Percentiles rank a stretch among this genome's conserved stretches.
Conservation (phyloP, 768 basidiomycete species). For the Rhizopogon vesiculosus region DNA sequence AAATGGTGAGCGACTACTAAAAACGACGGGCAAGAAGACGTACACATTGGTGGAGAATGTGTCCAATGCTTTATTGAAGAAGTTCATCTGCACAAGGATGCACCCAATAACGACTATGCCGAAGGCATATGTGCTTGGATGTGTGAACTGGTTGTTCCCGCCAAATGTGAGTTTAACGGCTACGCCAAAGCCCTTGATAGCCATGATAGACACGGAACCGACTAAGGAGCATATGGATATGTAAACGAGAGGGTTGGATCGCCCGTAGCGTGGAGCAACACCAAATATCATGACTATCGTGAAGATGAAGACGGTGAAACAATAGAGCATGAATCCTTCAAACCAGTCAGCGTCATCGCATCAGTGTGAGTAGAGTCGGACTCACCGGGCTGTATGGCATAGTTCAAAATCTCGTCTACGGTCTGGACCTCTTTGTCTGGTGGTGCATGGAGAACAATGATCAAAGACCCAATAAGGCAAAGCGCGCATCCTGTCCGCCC, state of each 20-base stretch:
- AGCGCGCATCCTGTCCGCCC: constrained; percentile 84
- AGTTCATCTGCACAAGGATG: constrained; percentile 92
- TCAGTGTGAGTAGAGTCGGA: not conserved
- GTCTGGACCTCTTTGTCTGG: constrained; percentile 91
- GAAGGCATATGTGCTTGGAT: constrained; percentile 96
- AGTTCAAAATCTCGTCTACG: constrained; percentile 88
- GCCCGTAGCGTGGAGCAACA: constrained; percentile 82
- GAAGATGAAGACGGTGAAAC: constrained; percentile 79
- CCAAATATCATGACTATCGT: constrained; percentile 82
- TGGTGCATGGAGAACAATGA: constrained; percentile 95
- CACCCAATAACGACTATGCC: constrained; percentile 76
- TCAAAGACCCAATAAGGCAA: constrained; percentile 82
- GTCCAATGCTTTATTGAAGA: constrained; percentile 97
- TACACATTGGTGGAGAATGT: constrained; percentile 98
- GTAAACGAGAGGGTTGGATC: constrained; percentile 85
- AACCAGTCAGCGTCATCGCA: constrained; percentile 5
- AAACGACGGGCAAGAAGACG: constrained; percentile 23
- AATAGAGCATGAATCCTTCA: constrained; percentile 87
- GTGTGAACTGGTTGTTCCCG: constrained; percentile 93
- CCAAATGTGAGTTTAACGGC: constrained; percentile 91
- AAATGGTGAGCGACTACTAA: not conserved
- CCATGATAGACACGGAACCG: constrained; percentile 97
- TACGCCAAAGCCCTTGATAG: constrained; percentile 96
- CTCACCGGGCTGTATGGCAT: constrained; percentile 90
- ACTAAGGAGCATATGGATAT: constrained; percentile 95